phyloP scores from a whole-genome alignment of 139 green algal species.

The Auxenochlorella protothecoides region DNA sequence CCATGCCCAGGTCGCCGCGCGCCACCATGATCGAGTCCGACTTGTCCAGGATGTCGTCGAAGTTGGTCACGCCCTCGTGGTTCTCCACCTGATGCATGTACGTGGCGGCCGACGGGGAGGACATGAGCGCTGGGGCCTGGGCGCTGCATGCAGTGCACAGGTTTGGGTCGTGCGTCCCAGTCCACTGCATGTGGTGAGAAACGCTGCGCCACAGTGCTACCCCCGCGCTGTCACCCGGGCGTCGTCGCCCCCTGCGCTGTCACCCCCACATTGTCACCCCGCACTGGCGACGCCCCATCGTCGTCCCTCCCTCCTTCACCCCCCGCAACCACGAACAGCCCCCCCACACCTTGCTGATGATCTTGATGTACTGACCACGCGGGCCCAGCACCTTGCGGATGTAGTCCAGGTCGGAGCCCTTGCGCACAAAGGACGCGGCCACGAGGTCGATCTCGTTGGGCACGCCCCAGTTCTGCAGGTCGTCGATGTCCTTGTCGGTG shows the following conservation, averaged over 20 bases:
- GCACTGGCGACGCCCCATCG: no score
- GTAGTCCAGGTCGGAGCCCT: conserved; percentile 79
- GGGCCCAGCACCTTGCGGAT: conserved; percentile 83
- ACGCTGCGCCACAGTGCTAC: no score
- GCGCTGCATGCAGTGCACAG: no score
- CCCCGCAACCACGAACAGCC: no score
- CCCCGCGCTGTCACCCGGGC: no score
- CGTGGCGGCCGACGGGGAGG: no score
- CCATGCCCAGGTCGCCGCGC: conserved; percentile 95
- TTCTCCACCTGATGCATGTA: conserved; percentile 64
- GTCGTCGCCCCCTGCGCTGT: no score
- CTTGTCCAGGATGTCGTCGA: conserved; percentile 85
- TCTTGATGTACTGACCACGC: conserved; percentile 71
- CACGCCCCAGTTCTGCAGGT: conserved; percentile 90
- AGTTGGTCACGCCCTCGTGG: conserved; percentile 92
- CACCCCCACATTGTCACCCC: no score
- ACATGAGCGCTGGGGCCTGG: no score
- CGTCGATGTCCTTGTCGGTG: conserved; percentile 90
- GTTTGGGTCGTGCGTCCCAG: no score
- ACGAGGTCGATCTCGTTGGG: conserved; percentile 98
- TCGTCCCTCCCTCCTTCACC: no score
- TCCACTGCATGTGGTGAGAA: no score
- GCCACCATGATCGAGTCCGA: conserved; percentile 83
- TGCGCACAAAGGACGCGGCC: conserved; percentile 96
- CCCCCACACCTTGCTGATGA: conserved; percentile 74